Conservation (phyloP, 768 basidiomycete genomes). For the Phlebiopsis gigantea region DNA sequence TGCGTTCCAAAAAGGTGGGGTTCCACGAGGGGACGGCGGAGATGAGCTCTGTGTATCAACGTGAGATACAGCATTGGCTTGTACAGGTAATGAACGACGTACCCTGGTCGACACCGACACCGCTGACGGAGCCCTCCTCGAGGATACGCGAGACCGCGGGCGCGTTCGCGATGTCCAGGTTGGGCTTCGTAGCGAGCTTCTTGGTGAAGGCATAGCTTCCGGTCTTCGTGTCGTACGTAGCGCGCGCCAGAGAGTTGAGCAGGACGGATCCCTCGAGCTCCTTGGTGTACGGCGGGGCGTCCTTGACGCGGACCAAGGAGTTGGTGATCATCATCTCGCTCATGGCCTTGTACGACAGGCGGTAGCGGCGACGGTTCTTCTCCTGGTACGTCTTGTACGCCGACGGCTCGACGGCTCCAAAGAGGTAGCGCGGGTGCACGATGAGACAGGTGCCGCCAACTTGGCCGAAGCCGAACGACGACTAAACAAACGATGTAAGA, state of each 20-base stretch:
- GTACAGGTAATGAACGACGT: constrained; percentile 11
- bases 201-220: constrained; percentile 79
- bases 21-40: constrained; percentile 88
- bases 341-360: constrained; percentile 83
- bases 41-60: constrained; percentile 88
- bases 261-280: constrained; percentile 86
- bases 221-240: constrained; percentile 73
- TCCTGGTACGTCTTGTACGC: constrained; percentile 72
- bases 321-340: constrained; percentile 95
- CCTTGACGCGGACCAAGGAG: constrained; percentile 92
- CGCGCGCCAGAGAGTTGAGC: constrained; percentile 90
- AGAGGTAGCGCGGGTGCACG: constrained; percentile 86
- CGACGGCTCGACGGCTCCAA: constrained; percentile 77
- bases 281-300: constrained; percentile 78
- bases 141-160: constrained; percentile 55
- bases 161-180: constrained; percentile 61
- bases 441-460: constrained; percentile 91
- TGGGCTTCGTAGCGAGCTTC: constrained; percentile 48
- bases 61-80: not conserved
- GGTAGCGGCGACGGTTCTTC: constrained; percentile 60
- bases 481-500: constrained; percentile 39
- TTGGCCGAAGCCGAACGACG: constrained; percentile 97
- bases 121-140: constrained; percentile 46
- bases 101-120: constrained; percentile 92
- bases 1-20: constrained; percentile 80